These are phyloP conservation scores for Trametes versicolor DNA, from an alignment of 1,284 basidiomycete genomes.

Conservation along the genomic window DNA sequence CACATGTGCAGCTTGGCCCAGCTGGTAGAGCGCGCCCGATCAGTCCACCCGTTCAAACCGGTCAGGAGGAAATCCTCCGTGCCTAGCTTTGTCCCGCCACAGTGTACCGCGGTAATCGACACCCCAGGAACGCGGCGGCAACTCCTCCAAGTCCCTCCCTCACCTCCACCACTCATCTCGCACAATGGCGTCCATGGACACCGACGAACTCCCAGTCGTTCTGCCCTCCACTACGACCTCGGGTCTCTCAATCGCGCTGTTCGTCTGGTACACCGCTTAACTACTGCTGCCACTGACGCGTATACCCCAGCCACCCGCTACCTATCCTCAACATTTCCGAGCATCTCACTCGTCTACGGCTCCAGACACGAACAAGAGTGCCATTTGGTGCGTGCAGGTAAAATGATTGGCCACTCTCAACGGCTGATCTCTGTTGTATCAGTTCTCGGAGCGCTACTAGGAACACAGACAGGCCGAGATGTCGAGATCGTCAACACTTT, in stretches of 20 bases:
- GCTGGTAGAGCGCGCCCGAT: slow-evolving; percentile 68
- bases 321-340: slow-evolving; percentile 98
- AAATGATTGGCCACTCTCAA: neutral
- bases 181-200: slow-evolving; percentile 78
- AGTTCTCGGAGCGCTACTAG: slow-evolving; percentile 96
- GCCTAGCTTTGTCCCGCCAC: neutral
- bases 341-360: slow-evolving; percentile 86
- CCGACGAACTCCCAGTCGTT: slow-evolving; percentile 78
- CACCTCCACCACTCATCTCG: neutral
- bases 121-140: neutral
- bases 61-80: slow-evolving; percentile 53
- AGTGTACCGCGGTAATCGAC: neutral
- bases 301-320: slow-evolving; percentile 81
- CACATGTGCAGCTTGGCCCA: slow-evolving; percentile 54
- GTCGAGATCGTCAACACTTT: slow-evolving; percentile 98
- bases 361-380: slow-evolving; percentile 70
- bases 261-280: slow-evolving; percentile 39
- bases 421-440: slow-evolving; percentile 12
- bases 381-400: slow-evolving; percentile 67
- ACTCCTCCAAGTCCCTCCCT: neutral
- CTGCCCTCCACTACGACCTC: slow-evolving; percentile 74
- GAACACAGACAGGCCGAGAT: slow-evolving; percentile 92
- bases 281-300: slow-evolving; percentile 23
- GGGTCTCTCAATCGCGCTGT: slow-evolving; percentile 78
- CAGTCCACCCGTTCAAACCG: slow-evolving; percentile 63